A percentile compares a stretch with the other conserved stretches of the same genome.
Conservation (phyloP, 345 rosid genomes). For the Psidium friedrichsthalianum region DNA sequence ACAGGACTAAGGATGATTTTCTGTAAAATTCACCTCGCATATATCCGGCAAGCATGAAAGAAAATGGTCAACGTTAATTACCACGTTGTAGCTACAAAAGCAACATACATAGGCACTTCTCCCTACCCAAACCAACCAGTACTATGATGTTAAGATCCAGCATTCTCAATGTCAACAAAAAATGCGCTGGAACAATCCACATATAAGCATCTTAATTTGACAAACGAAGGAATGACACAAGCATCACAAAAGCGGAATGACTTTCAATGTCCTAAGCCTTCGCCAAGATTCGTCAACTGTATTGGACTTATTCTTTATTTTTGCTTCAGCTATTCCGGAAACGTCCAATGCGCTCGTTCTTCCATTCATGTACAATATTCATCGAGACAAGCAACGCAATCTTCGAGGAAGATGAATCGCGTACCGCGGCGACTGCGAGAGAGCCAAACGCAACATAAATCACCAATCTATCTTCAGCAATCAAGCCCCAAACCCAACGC, state of each 20-base stretch:
- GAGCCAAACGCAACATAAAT: slow-evolving; percentile 22
- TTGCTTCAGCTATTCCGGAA: background rate
- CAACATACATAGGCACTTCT: background rate
- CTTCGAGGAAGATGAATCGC: background rate
- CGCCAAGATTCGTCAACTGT: background rate
- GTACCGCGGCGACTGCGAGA: slow-evolving; percentile 29
- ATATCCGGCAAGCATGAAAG: background rate
- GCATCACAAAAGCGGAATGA: background rate
- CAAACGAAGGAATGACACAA: background rate
- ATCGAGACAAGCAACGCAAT: background rate
- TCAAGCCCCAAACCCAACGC: slow-evolving; percentile 27
- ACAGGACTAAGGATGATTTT: background rate
- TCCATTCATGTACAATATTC: background rate
- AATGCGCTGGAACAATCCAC: background rate
- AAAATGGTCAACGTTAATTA: background rate
- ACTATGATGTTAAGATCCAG: background rate
- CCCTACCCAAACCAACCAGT: background rate
- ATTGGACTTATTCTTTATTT: background rate
- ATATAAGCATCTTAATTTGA: background rate
- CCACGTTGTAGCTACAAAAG: background rate
- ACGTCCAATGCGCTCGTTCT: background rate
- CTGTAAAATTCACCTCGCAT: background rate
- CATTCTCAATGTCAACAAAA: background rate
- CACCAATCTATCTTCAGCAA: slow-evolving; percentile 30
- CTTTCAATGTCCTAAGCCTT: background rate